Evolutionary conservation across 306 rosid species (phyloP).

Genomic region (Mimosa bimucronata): DNA sequence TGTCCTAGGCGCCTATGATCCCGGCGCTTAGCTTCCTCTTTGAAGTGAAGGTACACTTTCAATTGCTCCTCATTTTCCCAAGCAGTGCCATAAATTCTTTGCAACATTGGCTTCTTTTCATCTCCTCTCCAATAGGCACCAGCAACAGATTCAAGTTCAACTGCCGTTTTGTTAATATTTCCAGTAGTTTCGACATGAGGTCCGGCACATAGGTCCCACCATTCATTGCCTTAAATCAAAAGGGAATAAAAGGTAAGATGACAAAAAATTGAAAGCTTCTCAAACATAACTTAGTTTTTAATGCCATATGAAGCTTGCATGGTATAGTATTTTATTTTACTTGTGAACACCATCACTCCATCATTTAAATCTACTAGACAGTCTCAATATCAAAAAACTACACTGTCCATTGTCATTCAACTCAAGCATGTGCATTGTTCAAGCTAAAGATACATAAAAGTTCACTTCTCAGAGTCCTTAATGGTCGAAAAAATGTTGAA

Average conservation of each 20-base stretch:
- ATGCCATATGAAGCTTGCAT: conserved; percentile 36
- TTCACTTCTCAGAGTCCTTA: background rate
- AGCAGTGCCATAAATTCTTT: conserved; percentile 96
- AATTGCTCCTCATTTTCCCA: conserved; percentile 94
- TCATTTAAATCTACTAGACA: conserved; percentile 41
- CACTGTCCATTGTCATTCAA: conserved; percentile 42
- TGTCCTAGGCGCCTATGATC: conserved; percentile 96
- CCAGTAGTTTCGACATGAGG: conserved; percentile 97
- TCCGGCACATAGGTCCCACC: conserved; percentile 99
- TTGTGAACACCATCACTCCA: conserved; percentile 34
- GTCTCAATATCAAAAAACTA: conserved; percentile 41
- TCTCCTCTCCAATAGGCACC: conserved; percentile 99
- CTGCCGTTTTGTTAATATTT: conserved; percentile 80
- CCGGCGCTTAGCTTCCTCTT: conserved; percentile 95
- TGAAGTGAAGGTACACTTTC: conserved; percentile 88
- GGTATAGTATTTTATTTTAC: conserved; percentile 37
- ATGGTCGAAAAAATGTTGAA: conserved; percentile 8
- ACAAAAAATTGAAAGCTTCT: conserved; percentile 28
- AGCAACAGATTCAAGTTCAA: conserved; percentile 97
- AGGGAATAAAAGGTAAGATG: conserved; percentile 26
- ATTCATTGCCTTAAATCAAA: conserved; percentile 66
- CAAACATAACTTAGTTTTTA: conserved; percentile 29
- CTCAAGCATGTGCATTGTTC: conserved; percentile 40
- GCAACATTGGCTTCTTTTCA: conserved; percentile 90
- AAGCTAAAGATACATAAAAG: conserved; percentile 41